phyloP scores from a whole-genome alignment of 495 filamentous ascomycete species.

The Daldinia grandis region DNA sequence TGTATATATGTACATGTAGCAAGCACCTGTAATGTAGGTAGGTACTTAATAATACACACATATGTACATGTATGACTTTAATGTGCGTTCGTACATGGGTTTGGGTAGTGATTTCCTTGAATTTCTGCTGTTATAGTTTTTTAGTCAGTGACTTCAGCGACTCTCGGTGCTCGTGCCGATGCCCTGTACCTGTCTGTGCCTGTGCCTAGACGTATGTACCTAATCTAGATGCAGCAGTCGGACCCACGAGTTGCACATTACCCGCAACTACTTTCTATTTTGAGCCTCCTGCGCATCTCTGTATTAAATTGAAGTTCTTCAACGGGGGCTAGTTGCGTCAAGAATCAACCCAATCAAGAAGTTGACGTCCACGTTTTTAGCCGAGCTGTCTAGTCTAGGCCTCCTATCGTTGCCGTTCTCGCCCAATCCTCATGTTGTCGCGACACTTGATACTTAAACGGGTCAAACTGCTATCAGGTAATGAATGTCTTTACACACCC shows the following conservation, averaged over 20 bases:
- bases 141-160: too few relatives aligned
- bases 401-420: not conserved
- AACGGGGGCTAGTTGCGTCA: slow-evolving; percentile 16
- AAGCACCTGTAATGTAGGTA: too few relatives aligned
- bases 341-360: slow-evolving; percentile 28
- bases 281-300: slow-evolving; percentile 34
- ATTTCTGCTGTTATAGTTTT: too few relatives aligned
- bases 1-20: not conserved
- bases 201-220: slow-evolving; percentile 5
- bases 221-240: slow-evolving; percentile 37
- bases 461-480: slow-evolving; percentile 20
- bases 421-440: not conserved
- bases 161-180: not conserved
- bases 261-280: slow-evolving; percentile 41
- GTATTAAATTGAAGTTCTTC: slow-evolving; percentile 14
- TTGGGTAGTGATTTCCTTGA: too few relatives aligned
- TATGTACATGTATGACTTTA: not conserved
- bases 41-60: not conserved
- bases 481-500: not conserved
- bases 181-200: slow-evolving; percentile 5
- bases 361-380: slow-evolving; percentile 24
- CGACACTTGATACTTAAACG: slow-evolving; percentile 18
- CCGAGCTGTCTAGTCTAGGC: slow-evolving; percentile 29
- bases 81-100: not conserved
- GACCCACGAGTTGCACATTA: slow-evolving; percentile 23